Base-by-base conservation (phyloP, 352 stramenopile species). In the Phytophthora tubulina region DNA sequence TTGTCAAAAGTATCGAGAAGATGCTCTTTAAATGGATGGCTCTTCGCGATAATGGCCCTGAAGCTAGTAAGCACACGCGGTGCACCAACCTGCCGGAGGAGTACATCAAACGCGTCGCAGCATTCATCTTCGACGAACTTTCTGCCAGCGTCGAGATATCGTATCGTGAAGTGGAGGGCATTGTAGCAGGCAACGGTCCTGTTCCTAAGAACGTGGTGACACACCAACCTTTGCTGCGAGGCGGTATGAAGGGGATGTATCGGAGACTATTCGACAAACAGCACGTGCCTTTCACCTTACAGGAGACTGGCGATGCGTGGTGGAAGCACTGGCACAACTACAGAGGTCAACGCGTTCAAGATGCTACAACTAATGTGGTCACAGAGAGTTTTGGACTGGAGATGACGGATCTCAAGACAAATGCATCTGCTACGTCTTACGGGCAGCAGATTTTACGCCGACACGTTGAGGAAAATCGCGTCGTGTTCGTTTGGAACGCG, bases 401-500 rank as follows among this genome's bases (percentile, higher is more conserved):
- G 62, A 70, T 89, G 61, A 61, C 72, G 8, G 79, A 72, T 9
- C 53, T 67, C 46, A 81, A 50, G 69, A 86, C 81, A 53, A 80
- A 75, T 52, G 86, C 71, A 15, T 72, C 71, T 15, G 79, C 74
- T 32, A 67, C 77, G 39, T 88, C 87, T 50, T 76, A 81, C n/a
- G 74, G 82, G 5, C 75, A 88, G 67, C 78, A 90, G 48, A 76
- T 92, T 61, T 55, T 88, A 32, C 76, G 77, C 4, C 80, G 84
- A n/a, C 81, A 85, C 59, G 74, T 86, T 8, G 82, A 90, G 33
- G 51, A 80, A 30, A 78, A 84, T 59, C 84, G 81, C 56, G 70
- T 89, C 17, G 75, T 91, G 56, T 81, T 89, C 48, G 80, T 89
- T 30, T 91, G 82, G 82, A 79, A 72, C 32, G 72, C 79, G 11